These are phyloP conservation scores for Clarireedia monteithiana DNA, from an alignment of 2,329 filamentous ascomycete species.

Conservation along the genomic window DNA sequence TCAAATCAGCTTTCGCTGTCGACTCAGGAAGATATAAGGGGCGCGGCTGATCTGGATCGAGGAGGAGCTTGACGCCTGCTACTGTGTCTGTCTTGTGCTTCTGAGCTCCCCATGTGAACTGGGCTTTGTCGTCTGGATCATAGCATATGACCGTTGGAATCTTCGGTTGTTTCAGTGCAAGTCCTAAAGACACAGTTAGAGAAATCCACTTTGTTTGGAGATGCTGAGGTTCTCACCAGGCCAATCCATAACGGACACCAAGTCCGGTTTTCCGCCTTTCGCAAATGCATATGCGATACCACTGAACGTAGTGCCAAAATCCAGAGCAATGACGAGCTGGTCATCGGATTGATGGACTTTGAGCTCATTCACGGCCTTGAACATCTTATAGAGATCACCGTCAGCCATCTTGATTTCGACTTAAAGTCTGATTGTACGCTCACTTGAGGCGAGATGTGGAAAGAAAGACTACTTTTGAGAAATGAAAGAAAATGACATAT, in stretches of 20 bases:
- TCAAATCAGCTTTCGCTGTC: slow-evolving; percentile 24
- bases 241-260: slow-evolving; percentile 14
- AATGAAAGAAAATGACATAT: background rate
- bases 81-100: slow-evolving; percentile 13
- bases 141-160: slow-evolving; percentile 13
- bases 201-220: background rate
- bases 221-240: slow-evolving; percentile 10
- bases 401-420: background rate
- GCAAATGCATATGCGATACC: slow-evolving; percentile 16
- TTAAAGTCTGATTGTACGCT: background rate
- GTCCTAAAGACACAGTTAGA: background rate
- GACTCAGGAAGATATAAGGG: slow-evolving; percentile 15
- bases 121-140: slow-evolving; percentile 2
- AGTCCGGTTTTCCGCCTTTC: slow-evolving; percentile 1
- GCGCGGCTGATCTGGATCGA: slow-evolving; percentile 21
- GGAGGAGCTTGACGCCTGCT: slow-evolving; percentile 21
- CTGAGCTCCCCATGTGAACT: slow-evolving; percentile 12
- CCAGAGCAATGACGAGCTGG: slow-evolving; percentile 13
- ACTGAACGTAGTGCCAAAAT: slow-evolving; percentile 18
- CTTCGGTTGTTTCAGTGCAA: slow-evolving; percentile 11
- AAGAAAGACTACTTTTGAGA: background rate
- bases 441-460: background rate
- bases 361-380: background rate
- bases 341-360: slow-evolving; percentile 6
- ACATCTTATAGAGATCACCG: background rate